Evolutionary conservation across 768 basidiomycete species (phyloP).

Genomic region (Suillus hirtellus): DNA sequence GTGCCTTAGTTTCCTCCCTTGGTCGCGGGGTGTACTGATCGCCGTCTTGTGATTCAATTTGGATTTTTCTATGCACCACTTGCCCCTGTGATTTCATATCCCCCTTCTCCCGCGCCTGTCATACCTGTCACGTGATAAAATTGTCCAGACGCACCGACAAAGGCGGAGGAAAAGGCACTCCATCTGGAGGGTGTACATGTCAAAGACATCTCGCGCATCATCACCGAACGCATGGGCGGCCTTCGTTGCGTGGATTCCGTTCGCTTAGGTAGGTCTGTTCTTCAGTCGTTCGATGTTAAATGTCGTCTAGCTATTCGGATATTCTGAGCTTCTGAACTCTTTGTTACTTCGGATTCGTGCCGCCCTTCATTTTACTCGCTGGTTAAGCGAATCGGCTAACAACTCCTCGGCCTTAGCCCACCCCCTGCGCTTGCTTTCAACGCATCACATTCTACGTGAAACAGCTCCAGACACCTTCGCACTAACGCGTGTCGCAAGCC

Average conservation of each 20-base stretch:
- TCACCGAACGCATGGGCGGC: background rate
- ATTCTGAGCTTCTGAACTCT: background rate
- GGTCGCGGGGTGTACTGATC: background rate
- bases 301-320: background rate
- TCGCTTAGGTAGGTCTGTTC: conserved; percentile 7
- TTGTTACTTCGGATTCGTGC: background rate
- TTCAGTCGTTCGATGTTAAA: background rate
- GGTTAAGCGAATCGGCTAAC: background rate
- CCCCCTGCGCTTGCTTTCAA: conserved; percentile 44
- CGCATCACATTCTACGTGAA: conserved; percentile 75
- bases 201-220: conserved; percentile 26
- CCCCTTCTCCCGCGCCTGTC: background rate
- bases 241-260: background rate
- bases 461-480: conserved; percentile 71
- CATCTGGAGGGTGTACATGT: conserved; percentile 30
- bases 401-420: background rate
- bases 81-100: background rate
- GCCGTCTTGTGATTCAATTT: background rate
- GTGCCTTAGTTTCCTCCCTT: background rate
- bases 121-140: conserved; percentile 42
- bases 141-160: conserved; percentile 36
- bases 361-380: background rate
- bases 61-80: background rate
- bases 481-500: conserved; percentile 66
- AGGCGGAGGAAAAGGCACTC: conserved; percentile 23